Evolutionary conservation across 257 asterid species (phyloP), one percentile per base, ranked within the genome.

Genomic region (Leonotis leonurus): DNA sequence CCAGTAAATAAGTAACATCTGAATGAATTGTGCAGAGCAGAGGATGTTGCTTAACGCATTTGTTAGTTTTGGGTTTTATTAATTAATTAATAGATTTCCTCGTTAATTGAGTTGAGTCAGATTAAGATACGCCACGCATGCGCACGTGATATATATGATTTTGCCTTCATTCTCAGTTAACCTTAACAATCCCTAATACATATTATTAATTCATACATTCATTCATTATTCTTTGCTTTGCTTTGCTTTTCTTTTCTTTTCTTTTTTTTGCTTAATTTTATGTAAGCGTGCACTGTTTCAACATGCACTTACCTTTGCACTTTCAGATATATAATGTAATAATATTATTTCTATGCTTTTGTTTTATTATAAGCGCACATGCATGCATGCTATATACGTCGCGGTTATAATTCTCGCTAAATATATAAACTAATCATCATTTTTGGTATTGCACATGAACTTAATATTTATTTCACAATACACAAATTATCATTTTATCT

Each of bases 21-120:
- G 7, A 30, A 30, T 3, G 7, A 30, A 9, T 4, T 30, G 7
- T n/a, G n/a, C n/a, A n/a, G 36, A 60, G n/a, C 86, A 78, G 82
- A 82, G 90, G 90, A 84, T 84, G 90, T 84, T 87, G 95, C 95
- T 84, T 87, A 65, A 84, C 93, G 93, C 85, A 80, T 84, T 76
- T 78, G 75, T 82, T 75, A 68, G 66, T n/a, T n/a, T n/a, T n/a
- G 67, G 64, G 60, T 43, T 53, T 40, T 27, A 27, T 6, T 27
- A 27, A 6, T 27, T 2, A 2, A 27, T 27, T 2, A 6, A 27
- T 3, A 27, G 33, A 65, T 40, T 69, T 50, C 76, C 75, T 82
- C 83, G 91, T 57, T 70, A 69, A 32, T n/a, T 4, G 72, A 74
- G 89, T 80, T 69, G 58, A n/a, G n/a, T n/a, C n/a, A n/a, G n/a